phyloP scores from a whole-genome alignment of 148 eudicot genomes.

The Camellia sinensis region DNA sequence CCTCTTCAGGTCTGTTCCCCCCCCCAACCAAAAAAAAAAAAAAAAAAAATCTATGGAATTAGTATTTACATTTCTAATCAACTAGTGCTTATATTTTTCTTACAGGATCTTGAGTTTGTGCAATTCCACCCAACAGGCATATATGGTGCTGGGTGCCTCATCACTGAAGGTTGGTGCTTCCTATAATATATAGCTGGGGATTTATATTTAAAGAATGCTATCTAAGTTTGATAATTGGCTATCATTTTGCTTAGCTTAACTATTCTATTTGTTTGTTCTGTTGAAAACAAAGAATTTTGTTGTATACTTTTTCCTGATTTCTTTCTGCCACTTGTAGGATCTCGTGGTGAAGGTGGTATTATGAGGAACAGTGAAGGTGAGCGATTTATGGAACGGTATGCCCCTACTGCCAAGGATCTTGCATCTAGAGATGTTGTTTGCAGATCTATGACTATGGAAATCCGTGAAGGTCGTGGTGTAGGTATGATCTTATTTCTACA shows the following conservation, averaged over 20 bases:
- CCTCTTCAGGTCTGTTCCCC: slow-evolving; percentile 63
- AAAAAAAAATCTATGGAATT: neutral
- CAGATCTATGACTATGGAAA: slow-evolving; percentile 99
- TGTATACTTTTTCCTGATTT: neutral
- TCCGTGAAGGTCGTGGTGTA: slow-evolving; percentile 99
- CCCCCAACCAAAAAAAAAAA: too few relatives aligned
- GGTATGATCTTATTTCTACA: slow-evolving; percentile 42
- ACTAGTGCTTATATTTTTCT: slow-evolving; percentile 9
- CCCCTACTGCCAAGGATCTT: slow-evolving; percentile 99
- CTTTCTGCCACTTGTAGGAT: slow-evolving; percentile 48
- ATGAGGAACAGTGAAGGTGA: slow-evolving; percentile 96
- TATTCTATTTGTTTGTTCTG: neutral
- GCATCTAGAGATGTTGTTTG: slow-evolving; percentile 98
- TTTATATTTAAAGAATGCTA: neutral
- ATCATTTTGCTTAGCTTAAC: neutral
- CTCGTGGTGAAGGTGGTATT: slow-evolving; percentile 99
- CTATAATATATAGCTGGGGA: neutral
- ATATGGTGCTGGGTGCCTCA: slow-evolving; percentile 97
- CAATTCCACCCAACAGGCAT: slow-evolving; percentile 99
- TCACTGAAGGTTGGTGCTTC: slow-evolving; percentile 74
- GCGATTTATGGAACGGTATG: slow-evolving; percentile 98
- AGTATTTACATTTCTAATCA: neutral
- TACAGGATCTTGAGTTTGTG: slow-evolving; percentile 96
- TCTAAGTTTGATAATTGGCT: neutral
- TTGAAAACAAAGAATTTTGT: neutral